A percentile compares a stretch with the other conserved stretches of the same genome.
phyloP scores from a whole-genome alignment of 2,329 filamentous ascomycete species.

The Periconia digitata region DNA sequence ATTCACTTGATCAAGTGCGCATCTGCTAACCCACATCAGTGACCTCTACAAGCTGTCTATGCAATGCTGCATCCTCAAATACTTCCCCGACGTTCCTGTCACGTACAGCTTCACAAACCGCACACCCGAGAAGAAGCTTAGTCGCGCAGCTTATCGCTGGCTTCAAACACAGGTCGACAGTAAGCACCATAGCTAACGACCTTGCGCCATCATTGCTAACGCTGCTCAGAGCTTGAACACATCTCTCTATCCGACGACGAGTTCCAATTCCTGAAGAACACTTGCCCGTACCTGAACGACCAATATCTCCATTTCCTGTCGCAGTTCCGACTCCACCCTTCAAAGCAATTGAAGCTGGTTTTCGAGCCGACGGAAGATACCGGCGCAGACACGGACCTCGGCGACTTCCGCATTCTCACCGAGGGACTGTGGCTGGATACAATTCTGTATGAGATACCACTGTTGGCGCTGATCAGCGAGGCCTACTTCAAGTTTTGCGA shows the following conservation, averaged over 20 bases:
- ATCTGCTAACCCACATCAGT: slow-evolving; percentile 15
- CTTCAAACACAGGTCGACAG: slow-evolving; percentile 79
- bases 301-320: slow-evolving; percentile 81
- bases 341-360: slow-evolving; percentile 73
- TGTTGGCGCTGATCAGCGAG: slow-evolving; percentile 89
- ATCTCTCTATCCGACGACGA: slow-evolving; percentile 80
- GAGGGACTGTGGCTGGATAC: slow-evolving; percentile 90
- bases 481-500: slow-evolving; percentile 98
- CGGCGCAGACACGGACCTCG: slow-evolving; percentile 65
- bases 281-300: slow-evolving; percentile 77
- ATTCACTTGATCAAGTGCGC: neutral
- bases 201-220: slow-evolving; percentile 8
- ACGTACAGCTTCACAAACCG: slow-evolving; percentile 95
- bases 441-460: slow-evolving; percentile 95
- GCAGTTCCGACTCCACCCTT: slow-evolving; percentile 77
- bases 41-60: slow-evolving; percentile 97
- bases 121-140: slow-evolving; percentile 90
- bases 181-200: slow-evolving; percentile 36
- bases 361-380: slow-evolving; percentile 63
- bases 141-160: slow-evolving; percentile 80
- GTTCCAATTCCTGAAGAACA: slow-evolving; percentile 72
- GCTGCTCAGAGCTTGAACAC: slow-evolving; percentile 70
- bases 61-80: slow-evolving; percentile 87
- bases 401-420: slow-evolving; percentile 75
- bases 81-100: slow-evolving; percentile 78